Evolutionary conservation across 2,329 filamentous ascomycete species (phyloP), one percentile per base, ranked within the genome.

Genomic region (Dactylellina haptotyla): DNA sequence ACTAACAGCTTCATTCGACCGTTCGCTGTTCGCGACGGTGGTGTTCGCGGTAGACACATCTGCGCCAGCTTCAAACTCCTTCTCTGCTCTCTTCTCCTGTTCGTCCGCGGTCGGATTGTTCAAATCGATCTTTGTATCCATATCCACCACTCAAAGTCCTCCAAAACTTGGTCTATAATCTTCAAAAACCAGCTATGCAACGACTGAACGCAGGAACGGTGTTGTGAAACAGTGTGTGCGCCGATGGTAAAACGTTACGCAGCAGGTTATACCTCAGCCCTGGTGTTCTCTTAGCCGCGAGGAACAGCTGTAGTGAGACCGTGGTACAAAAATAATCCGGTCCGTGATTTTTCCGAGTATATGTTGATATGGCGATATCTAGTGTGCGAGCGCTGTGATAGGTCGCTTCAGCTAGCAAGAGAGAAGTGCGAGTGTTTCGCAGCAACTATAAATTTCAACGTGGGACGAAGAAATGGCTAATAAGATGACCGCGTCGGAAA

Each of bases 61-160:
- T 12, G 45, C 53, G n/a, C 45, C 57, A 20, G 54, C 50, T 30
- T 71, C 66, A 32, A 61, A 61, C 9, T 62, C 41, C 45, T 56
- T 62, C 26, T 65, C 61, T 9, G 16, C 28, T 16, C 26, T 53
- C 46, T 61, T 73, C 28, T 72, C 66, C 39, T 59, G 56, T 30
- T 50, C 39, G 14, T 62, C 48, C 12, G 34, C 54, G 18, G 54
- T 51, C 41, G 39, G 39, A n/a, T 20, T 20, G 12, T 39, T 50
- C n/a, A 51, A 14, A 51, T 62, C 61, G n/a, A 61, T 56, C 41
- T 73, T 65, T 30, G 54, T 28, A 56, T 73, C 61, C 69, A 66
- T 73, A 2, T 23, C 16, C 16, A 30, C 10, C 41, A 26, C 53
- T 51, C n/a, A 57, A 25, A 28, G 18, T n/a, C 10, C 23, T 18